phyloP scores from a whole-genome alignment of 192 early-diverging fungal genomes.

The Coemansia erecta region DNA sequence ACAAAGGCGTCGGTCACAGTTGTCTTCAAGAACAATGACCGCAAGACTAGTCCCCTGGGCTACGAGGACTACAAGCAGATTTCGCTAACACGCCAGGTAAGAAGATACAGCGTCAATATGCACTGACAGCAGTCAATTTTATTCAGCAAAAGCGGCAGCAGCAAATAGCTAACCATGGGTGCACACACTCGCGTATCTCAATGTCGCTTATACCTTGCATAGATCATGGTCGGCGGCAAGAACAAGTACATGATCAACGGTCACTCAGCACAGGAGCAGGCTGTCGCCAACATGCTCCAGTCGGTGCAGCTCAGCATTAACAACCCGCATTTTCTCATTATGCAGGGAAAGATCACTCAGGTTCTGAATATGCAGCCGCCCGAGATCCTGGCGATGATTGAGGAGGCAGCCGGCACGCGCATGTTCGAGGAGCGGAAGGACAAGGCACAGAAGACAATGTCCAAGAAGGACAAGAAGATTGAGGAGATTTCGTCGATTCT shows the following conservation, averaged over 20 bases:
- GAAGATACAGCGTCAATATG: background rate
- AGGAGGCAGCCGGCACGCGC: constrained; percentile 97
- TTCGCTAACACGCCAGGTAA: constrained; percentile 93
- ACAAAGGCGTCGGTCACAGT: constrained; percentile 96
- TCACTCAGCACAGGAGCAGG: constrained; percentile 82
- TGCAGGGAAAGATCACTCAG: constrained; percentile 99
- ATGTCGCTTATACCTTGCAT: background rate
- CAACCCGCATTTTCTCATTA: constrained; percentile 99
- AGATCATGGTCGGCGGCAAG: constrained; percentile 77
- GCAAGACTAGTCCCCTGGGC: constrained; percentile 79
- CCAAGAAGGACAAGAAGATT: constrained; percentile 94
- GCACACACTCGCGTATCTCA: too few relatives aligned
- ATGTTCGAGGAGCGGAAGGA: constrained; percentile 99
- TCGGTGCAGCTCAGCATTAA: constrained; percentile 98
- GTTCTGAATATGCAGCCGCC: constrained; percentile 99
- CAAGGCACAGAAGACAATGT: constrained; percentile 90
- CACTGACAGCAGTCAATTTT: background rate
- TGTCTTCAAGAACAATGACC: constrained; percentile 91
- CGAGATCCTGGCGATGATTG: constrained; percentile 96
- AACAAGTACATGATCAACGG: constrained; percentile 99
- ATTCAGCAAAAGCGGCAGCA: background rate
- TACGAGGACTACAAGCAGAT: constrained; percentile 84
- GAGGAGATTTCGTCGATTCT: constrained; percentile 85
- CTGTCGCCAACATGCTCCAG: constrained; percentile 89
- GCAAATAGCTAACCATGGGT: background rate